Conservation (phyloP, 2,329 filamentous ascomycete genomes). For the Pseudogymnoascus sp. region DNA sequence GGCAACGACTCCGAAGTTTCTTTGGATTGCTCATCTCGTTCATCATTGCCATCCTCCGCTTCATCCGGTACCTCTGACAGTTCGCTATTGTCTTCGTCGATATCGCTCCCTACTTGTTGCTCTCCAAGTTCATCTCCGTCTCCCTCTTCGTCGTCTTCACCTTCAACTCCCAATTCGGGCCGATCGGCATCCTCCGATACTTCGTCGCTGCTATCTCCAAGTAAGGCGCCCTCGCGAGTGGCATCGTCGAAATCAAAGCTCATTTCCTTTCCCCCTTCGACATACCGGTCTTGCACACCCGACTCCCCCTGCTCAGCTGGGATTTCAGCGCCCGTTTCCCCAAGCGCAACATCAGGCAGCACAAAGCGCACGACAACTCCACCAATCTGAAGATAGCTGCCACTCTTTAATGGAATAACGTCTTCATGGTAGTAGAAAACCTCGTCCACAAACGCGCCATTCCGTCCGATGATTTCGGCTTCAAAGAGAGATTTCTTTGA, state of each 20-base stretch:
- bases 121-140: conserved; percentile 26
- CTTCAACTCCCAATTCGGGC: conserved; percentile 12
- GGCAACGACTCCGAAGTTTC: conserved; percentile 16
- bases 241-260: conserved; percentile 64
- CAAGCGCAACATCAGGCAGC: conserved; percentile 54
- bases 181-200: conserved; percentile 21
- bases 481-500: conserved; percentile 55
- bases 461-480: conserved; percentile 47
- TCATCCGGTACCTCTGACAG: conserved; percentile 15
- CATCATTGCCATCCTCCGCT: conserved; percentile 17
- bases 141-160: conserved; percentile 18
- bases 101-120: conserved; percentile 20
- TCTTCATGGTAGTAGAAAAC: conserved; percentile 44
- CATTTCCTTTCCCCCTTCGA: conserved; percentile 58
- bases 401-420: conserved; percentile 51
- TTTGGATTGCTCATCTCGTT: conserved; percentile 11
- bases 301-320: conserved; percentile 37
- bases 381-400: conserved; percentile 62
- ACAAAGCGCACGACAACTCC: conserved; percentile 60
- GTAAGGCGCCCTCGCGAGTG: conserved; percentile 45
- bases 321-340: conserved; percentile 51
- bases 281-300: conserved; percentile 40
- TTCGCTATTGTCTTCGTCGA: conserved; percentile 20
- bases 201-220: conserved; percentile 44
- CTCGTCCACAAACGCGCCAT: conserved; percentile 62